A percentile compares a stretch with the other conserved stretches of the same genome.
phyloP scores from a whole-genome alignment of 2,329 filamentous ascomycete genomes.

The Colletotrichum orchidophilum region DNA sequence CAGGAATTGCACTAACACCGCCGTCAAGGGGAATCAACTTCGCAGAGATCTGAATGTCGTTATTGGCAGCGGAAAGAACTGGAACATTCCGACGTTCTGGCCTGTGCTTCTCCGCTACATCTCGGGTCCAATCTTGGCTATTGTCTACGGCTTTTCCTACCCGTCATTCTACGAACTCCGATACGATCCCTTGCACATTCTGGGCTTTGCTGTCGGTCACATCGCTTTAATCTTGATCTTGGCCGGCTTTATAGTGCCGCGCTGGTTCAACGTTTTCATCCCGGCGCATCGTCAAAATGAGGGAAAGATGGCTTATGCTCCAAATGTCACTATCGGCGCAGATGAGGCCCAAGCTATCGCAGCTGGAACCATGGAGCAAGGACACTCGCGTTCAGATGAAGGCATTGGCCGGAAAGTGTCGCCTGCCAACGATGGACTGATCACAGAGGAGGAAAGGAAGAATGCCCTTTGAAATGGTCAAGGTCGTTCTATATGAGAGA shows the following conservation, averaged over 20 bases:
- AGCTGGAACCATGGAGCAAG: slow-evolving; percentile 14
- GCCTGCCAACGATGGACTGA: slow-evolving; percentile 8
- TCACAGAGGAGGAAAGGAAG: background rate
- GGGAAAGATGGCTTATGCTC: slow-evolving; percentile 46
- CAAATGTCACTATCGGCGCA: slow-evolving; percentile 25
- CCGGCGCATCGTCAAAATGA: slow-evolving; percentile 56
- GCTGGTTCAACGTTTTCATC: slow-evolving; percentile 63
- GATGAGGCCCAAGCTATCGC: slow-evolving; percentile 32
- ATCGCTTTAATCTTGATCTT: slow-evolving; percentile 56
- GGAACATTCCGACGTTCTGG: slow-evolving; percentile 63
- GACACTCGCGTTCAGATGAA: background rate
- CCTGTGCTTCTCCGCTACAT: slow-evolving; percentile 60
- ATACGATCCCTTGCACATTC: slow-evolving; percentile 60
- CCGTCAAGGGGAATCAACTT: slow-evolving; percentile 62
- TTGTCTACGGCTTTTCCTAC: slow-evolving; percentile 63
- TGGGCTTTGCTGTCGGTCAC: slow-evolving; percentile 59
- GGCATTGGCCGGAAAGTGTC: background rate
- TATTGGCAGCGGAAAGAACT: slow-evolving; percentile 63
- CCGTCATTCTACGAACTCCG: slow-evolving; percentile 57
- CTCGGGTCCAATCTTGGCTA: slow-evolving; percentile 58
- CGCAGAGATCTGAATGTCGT: slow-evolving; percentile 63
- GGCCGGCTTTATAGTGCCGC: slow-evolving; percentile 59
- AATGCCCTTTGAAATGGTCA: background rate
- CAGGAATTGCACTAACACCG: background rate
- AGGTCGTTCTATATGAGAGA: background rate